These are phyloP conservation scores for Vanrija sp. DNA, from an alignment of 1,284 basidiomycete species.

Conservation along the genomic window DNA sequence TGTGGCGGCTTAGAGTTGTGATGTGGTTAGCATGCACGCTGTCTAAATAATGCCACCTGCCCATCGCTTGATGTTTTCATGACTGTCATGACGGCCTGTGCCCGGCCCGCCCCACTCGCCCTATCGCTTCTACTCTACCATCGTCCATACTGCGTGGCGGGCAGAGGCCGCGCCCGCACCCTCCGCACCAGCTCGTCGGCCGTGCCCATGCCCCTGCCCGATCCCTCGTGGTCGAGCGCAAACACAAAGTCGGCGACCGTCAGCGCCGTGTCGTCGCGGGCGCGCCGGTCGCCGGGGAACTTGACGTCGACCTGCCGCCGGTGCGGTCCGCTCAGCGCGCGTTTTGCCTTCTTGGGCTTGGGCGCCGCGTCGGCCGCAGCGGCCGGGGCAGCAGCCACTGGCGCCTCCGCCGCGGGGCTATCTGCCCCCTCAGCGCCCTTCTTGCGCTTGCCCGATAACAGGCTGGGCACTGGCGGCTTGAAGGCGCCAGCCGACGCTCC, in stretches of 20 bases:
- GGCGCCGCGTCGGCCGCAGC: constrained; percentile 9
- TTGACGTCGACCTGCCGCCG: constrained; percentile 13
- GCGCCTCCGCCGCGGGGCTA: neutral
- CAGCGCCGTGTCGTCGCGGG: constrained; percentile 35
- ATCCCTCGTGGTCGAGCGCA: constrained; percentile 38
- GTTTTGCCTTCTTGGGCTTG: constrained; percentile 18
- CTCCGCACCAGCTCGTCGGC: constrained; percentile 28
- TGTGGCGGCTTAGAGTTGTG: constrained; percentile 6
- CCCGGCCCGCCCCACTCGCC: neutral
- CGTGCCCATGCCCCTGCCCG: constrained; percentile 28
- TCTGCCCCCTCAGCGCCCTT: constrained; percentile 14
- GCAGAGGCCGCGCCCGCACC: constrained; percentile 13
- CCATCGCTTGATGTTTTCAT: neutral
- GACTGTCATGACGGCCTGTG: neutral
- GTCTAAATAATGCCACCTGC: constrained; percentile 6
- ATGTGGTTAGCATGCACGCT: neutral
- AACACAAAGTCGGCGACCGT: constrained; percentile 40
- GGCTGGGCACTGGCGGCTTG: constrained; percentile 10
- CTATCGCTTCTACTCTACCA: constrained; percentile 6
- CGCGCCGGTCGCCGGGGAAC: constrained; percentile 12
- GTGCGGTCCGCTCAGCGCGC: constrained; percentile 8
- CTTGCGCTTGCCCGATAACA: constrained; percentile 19
- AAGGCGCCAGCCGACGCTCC: constrained; percentile 12
- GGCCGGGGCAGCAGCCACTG: neutral
- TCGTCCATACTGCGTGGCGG: constrained; percentile 31